phyloP scores from a whole-genome alignment of 495 filamentous ascomycete species.

The Massariosphaeria phaeospora region DNA sequence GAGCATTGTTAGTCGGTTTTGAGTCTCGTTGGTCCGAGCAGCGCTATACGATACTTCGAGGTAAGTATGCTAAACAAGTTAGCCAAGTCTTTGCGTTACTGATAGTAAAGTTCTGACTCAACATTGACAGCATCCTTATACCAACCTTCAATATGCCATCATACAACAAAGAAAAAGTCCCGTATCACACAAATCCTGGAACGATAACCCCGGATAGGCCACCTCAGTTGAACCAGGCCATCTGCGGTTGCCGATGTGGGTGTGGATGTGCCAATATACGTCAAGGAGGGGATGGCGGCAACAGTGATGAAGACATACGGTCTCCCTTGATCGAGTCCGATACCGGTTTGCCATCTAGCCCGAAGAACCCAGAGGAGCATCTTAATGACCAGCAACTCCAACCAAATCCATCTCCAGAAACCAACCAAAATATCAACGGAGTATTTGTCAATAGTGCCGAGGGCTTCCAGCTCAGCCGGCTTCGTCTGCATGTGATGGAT shows the following conservation, averaged over 20 bases:
- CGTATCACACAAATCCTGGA: slow-evolving; percentile 4
- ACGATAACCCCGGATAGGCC: slow-evolving; percentile 6
- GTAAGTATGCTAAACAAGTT: too few relatives aligned
- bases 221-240: slow-evolving; percentile 24
- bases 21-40: too few relatives aligned
- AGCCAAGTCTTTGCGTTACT: too few relatives aligned
- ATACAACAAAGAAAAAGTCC: not conserved
- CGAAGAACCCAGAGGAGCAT: slow-evolving; percentile 1
- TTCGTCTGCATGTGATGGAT: not conserved
- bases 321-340: slow-evolving; percentile 8
- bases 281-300: slow-evolving; percentile 1
- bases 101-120: too few relatives aligned
- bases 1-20: too few relatives aligned
- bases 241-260: slow-evolving; percentile 23
- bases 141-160: slow-evolving; percentile 8
- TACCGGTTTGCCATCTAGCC: not conserved
- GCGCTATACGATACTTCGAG: too few relatives aligned
- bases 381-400: not conserved
- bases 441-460: slow-evolving; percentile 2
- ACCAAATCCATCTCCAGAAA: not conserved
- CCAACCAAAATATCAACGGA: slow-evolving; percentile 2
- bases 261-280: slow-evolving; percentile 2
- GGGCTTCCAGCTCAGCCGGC: not conserved
- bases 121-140: too few relatives aligned
- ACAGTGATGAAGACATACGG: slow-evolving; percentile 14